These are phyloP conservation scores for Lachnellula hyalina DNA, from an alignment of 2,329 filamentous ascomycete species.

Conservation along the genomic window DNA sequence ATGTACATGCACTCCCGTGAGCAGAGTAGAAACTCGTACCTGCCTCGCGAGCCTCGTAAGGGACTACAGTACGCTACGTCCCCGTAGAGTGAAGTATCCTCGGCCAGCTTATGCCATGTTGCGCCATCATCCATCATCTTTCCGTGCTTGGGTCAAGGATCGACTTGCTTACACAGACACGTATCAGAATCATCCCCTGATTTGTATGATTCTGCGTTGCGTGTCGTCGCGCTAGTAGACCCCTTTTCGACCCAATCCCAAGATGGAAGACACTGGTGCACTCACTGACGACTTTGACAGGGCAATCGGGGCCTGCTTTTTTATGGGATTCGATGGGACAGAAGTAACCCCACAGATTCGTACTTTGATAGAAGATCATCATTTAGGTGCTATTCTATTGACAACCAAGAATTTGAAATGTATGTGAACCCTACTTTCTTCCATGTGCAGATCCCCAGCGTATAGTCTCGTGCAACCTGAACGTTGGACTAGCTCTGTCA, in stretches of 20 bases:
- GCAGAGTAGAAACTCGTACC: neutral
- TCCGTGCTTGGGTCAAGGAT: neutral
- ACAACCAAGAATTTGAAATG: constrained; percentile 84
- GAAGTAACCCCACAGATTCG: constrained; percentile 78
- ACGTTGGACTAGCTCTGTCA: too few species aligned
- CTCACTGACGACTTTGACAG: constrained; percentile 2
- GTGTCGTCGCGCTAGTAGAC: neutral
- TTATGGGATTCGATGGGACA: constrained; percentile 70
- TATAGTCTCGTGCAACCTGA: neutral
- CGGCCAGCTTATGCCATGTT: neutral
- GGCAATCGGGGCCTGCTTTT: constrained; percentile 14
- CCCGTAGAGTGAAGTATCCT: constrained; percentile 1
- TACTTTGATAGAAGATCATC: constrained; percentile 73
- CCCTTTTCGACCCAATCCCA: neutral
- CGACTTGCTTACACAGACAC: neutral
- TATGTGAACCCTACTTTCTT: constrained; percentile 34
- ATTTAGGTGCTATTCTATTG: constrained; percentile 81
- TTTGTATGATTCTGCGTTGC: neutral
- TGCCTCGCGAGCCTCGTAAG: neutral
- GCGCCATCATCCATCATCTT: neutral
- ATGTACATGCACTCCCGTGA: constrained; percentile 5
- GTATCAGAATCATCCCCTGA: neutral
- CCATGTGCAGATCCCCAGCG: neutral
- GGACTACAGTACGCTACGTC: neutral
- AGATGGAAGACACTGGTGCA: neutral